phyloP scores from a whole-genome alignment of 495 filamentous ascomycete species.

The Trichoderma parareesei region DNA sequence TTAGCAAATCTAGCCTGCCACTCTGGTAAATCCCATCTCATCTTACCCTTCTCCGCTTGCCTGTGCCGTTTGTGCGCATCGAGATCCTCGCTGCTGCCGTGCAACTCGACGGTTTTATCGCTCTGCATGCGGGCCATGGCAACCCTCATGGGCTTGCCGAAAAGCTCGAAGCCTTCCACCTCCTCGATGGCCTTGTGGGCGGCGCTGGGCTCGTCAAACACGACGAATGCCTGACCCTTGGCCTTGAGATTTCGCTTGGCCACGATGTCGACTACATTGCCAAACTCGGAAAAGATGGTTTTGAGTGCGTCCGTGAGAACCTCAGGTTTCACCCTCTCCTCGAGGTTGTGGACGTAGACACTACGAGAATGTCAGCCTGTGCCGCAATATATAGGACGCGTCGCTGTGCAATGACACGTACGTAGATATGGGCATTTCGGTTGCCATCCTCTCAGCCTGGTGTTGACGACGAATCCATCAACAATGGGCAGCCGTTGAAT shows the following conservation, averaged over 20 bases:
- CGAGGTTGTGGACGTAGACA: constrained; percentile 79
- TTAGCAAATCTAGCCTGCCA: neutral
- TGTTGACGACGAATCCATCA: constrained; percentile 8
- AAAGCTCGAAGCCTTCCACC: constrained; percentile 88
- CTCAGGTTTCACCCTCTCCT: constrained; percentile 83
- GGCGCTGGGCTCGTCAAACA: constrained; percentile 72
- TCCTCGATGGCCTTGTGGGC: constrained; percentile 79
- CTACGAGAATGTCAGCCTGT: constrained; percentile 23
- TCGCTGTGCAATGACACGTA: constrained; percentile 62
- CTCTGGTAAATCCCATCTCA: neutral
- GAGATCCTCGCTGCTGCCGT: constrained; percentile 70
- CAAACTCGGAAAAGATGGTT: constrained; percentile 85
- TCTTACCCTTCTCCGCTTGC: constrained; percentile 80
- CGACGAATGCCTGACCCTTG: constrained; percentile 94
- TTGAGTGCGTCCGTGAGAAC: constrained; percentile 63
- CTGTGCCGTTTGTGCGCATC: constrained; percentile 80
- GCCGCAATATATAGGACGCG: constrained; percentile 34
- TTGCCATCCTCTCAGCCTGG: constrained; percentile 26
- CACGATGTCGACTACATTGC: constrained; percentile 82
- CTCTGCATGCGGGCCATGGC: constrained; percentile 79
- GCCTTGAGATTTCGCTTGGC: constrained; percentile 87
- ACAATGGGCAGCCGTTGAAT: neutral
- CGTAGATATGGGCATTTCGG: constrained; percentile 42
- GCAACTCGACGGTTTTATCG: constrained; percentile 73
- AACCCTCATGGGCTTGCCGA: constrained; percentile 85